Percentiles rank a stretch among this genome's conserved stretches.
These are phyloP conservation scores for Solanum pennellii DNA, from an alignment of 257 asterid species.

Conservation along the genomic window DNA sequence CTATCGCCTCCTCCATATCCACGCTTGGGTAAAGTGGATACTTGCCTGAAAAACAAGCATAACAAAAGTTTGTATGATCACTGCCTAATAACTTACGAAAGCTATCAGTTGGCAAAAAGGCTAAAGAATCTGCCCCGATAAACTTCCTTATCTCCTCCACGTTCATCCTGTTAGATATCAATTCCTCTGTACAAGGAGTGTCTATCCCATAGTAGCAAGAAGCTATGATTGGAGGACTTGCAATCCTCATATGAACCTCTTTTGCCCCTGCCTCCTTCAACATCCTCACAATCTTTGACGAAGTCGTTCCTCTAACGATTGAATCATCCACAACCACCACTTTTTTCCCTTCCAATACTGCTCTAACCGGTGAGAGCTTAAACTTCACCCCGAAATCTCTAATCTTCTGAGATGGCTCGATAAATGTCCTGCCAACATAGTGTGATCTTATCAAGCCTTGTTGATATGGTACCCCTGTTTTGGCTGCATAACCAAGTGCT, in stretches of 20 bases:
- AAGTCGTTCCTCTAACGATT: slow-evolving; percentile 86
- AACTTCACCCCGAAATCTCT: slow-evolving; percentile 85
- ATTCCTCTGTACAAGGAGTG: slow-evolving; percentile 59
- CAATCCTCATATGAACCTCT: slow-evolving; percentile 90
- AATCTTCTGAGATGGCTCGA: slow-evolving; percentile 83
- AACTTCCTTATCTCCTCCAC: slow-evolving; percentile 62
- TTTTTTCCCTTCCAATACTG: slow-evolving; percentile 83
- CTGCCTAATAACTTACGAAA: slow-evolving; percentile 28
- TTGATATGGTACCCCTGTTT: slow-evolving; percentile 79
- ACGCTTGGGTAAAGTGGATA: slow-evolving; percentile 64
- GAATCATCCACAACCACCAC: slow-evolving; percentile 97
- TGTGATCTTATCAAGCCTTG: slow-evolving; percentile 86
- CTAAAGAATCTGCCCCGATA: slow-evolving; percentile 70
- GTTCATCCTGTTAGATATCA: slow-evolving; percentile 68
- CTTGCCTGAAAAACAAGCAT: slow-evolving; percentile 75
- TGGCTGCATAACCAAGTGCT: slow-evolving; percentile 75
- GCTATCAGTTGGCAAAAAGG: slow-evolving; percentile 48
- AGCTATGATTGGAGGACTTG: slow-evolving; percentile 76
- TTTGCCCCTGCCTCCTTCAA: slow-evolving; percentile 81
- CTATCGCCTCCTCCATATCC: slow-evolving; percentile 44
- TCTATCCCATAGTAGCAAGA: slow-evolving; percentile 87
- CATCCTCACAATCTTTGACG: slow-evolving; percentile 79
- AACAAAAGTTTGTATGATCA: slow-evolving; percentile 40
- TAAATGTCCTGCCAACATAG: slow-evolving; percentile 82
- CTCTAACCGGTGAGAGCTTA: slow-evolving; percentile 67